Evolutionary conservation across 768 basidiomycete genomes (phyloP), one percentile per base, ranked within the genome.

Genomic region (Agrocybe chaxingu): DNA sequence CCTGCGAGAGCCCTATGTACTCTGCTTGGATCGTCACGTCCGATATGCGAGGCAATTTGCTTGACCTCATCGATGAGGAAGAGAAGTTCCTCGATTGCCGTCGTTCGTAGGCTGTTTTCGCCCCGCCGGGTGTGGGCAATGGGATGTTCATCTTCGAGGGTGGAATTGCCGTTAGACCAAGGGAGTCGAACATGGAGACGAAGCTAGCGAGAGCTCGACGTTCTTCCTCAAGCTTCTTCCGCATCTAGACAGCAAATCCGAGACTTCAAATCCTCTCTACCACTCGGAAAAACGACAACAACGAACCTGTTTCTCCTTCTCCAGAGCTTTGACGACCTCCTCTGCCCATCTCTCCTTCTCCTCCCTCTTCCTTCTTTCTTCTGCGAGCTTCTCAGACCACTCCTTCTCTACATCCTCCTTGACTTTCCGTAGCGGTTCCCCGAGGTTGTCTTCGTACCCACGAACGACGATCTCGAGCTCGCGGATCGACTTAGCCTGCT

Each of bases 111-210:
- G 78, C 67, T 1, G 73, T 70, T 11, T 73, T 62, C 0, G 81
- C 78, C 7, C 80, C 79, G 10, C 83, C 77, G 3, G 75, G 72
- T 1, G 69, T 72, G 1, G 78, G 80, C 69, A 75, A 77, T 3
- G 77, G 74, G 4, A 69, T 74, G 19, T 69, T 68, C n/a, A 73
- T 64, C 52, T 76, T 80, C 13, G 76, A 66, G 3, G 70, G 60
- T 1, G 74, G 47, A 7, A 49, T 12, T 4, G 59, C 54, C 10
- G 69, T 74, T 31, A 87, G 61, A 0, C 85, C 86, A 24, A 89
- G 66, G 8, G 88, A 76, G 66, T 93, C 91, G 59, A 92, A 90
- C 64, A 87, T 89, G 64, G 74, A 76, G 40, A 93, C 91, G 58
- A 93, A 93, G 5, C 88, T 78, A 3, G 87, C 80, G 36, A 93